Conservation (phyloP, 1,284 basidiomycete genomes). For the Dichomitus squalens region DNA sequence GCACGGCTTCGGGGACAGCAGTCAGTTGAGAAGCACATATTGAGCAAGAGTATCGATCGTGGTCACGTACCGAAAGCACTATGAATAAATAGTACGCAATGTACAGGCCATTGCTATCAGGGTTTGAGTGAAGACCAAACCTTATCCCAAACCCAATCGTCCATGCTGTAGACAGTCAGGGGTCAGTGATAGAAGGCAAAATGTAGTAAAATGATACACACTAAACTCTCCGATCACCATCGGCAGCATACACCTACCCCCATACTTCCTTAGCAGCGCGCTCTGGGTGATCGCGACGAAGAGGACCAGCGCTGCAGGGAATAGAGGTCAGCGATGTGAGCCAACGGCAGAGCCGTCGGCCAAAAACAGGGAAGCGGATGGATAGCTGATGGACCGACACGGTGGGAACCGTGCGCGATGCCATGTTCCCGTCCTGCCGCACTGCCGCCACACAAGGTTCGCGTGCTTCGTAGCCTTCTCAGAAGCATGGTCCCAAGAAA, state of each 20-base stretch:
- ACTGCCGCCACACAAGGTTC: background rate
- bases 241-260: constrained; percentile 62
- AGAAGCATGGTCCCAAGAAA: constrained; percentile 7
- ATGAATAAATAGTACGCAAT: constrained; percentile 87
- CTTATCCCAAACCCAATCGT: constrained; percentile 54
- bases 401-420: background rate
- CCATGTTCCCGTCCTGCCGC: background rate
- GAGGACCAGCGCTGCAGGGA: constrained; percentile 47
- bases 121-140: constrained; percentile 48
- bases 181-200: background rate
- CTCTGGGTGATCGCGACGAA: constrained; percentile 54
- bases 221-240: constrained; percentile 70
- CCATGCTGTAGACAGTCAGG: constrained; percentile 36
- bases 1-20: constrained; percentile 47
- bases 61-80: constrained; percentile 50
- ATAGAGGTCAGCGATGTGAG: background rate
- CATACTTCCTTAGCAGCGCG: constrained; percentile 47
- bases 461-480: background rate
- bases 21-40: background rate
- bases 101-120: constrained; percentile 42
- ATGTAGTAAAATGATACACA: constrained; percentile 29
- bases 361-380: background rate
- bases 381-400: background rate
- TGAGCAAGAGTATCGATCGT: too few relatives aligned
- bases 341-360: too few relatives aligned